A percentile compares a stretch with the other conserved stretches of the same genome.
phyloP scores from a whole-genome alignment of 768 basidiomycete genomes.

The Plicaturopsis crispa region DNA sequence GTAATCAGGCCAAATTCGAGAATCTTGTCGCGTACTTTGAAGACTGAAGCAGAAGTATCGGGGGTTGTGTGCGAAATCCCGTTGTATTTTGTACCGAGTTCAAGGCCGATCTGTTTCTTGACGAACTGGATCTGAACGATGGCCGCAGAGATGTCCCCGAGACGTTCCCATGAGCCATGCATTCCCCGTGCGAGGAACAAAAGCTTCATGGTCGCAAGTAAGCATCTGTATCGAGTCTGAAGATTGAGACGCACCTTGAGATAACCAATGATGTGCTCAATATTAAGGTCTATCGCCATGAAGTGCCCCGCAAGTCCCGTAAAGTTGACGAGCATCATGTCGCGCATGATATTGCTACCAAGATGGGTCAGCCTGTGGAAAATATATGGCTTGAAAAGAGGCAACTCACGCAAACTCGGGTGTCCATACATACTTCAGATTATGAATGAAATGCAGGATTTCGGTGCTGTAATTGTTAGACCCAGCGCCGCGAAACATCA shows the following conservation, averaged over 20 bases:
- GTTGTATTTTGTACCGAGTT: slow-evolving; percentile 17
- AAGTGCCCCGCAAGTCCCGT: slow-evolving; percentile 9
- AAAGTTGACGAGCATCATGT: slow-evolving; percentile 10
- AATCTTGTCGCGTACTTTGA: slow-evolving; percentile 15
- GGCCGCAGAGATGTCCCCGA: slow-evolving; percentile 22
- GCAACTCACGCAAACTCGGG: slow-evolving; percentile 7
- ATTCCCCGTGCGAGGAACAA: slow-evolving; percentile 24
- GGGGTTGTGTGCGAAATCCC: slow-evolving; percentile 16
- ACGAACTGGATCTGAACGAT: slow-evolving; percentile 19
- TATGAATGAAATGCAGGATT: slow-evolving; percentile 18
- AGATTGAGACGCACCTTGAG: slow-evolving; percentile 7
- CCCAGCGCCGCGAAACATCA: slow-evolving; percentile 22
- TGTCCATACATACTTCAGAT: slow-evolving; percentile 12
- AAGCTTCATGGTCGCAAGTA: too few species aligned
- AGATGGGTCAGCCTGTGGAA: too few species aligned
- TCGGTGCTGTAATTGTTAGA: slow-evolving; percentile 25
- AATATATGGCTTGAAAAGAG: neutral
- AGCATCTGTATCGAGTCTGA: neutral
- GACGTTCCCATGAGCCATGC: slow-evolving; percentile 20
- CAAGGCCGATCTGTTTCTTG: slow-evolving; percentile 18
- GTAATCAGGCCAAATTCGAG: slow-evolving; percentile 2
- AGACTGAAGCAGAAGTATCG: slow-evolving; percentile 13
- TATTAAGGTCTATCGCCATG: slow-evolving; percentile 7
- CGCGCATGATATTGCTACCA: slow-evolving; percentile 10
- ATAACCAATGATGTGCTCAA: slow-evolving; percentile 3